Conservation (phyloP, 495 filamentous ascomycete genomes). For the Penicillium macrosclerotiorum region DNA sequence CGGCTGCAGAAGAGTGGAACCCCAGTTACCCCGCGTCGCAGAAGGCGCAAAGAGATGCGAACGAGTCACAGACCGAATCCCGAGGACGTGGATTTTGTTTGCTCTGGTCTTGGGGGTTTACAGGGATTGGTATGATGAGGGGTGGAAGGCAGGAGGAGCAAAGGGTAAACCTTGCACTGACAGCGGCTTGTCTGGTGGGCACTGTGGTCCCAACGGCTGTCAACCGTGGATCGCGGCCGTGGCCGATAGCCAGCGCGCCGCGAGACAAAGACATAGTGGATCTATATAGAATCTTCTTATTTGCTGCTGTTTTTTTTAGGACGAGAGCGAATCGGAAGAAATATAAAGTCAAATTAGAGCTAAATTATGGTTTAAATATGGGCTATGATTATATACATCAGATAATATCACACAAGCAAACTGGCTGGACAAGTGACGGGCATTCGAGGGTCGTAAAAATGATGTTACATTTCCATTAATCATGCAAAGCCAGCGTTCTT, state of each 20-base stretch:
- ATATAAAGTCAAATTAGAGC: no score
- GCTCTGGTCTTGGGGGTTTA: no score
- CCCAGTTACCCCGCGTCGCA: constrained; percentile 10
- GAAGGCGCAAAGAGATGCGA: not conserved
- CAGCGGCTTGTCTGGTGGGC: constrained; percentile 8
- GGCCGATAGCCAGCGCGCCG: not conserved
- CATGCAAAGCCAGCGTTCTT: constrained; percentile 24
- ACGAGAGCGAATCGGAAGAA: not conserved
- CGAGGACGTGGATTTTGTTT: no score
- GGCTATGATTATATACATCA: constrained; percentile 26
- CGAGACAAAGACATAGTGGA: not conserved
- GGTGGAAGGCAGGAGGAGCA: not conserved
- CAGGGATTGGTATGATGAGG: not conserved
- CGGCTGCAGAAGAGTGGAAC: constrained; percentile 22
- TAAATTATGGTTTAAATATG: constrained; percentile 4
- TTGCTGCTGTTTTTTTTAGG: no score
- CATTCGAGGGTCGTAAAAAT: constrained; percentile 11
- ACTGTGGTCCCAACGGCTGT: constrained; percentile 14
- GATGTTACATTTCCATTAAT: constrained; percentile 17
- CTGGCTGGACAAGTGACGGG: not conserved
- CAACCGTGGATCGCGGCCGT: constrained; percentile 13
- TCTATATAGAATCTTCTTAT: no score
- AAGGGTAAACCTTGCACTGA: constrained; percentile 6
- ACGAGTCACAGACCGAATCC: not conserved
- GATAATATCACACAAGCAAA: not conserved